Conservation (phyloP, 2,329 filamentous ascomycete genomes). For the Achaetomium macrosporum region DNA sequence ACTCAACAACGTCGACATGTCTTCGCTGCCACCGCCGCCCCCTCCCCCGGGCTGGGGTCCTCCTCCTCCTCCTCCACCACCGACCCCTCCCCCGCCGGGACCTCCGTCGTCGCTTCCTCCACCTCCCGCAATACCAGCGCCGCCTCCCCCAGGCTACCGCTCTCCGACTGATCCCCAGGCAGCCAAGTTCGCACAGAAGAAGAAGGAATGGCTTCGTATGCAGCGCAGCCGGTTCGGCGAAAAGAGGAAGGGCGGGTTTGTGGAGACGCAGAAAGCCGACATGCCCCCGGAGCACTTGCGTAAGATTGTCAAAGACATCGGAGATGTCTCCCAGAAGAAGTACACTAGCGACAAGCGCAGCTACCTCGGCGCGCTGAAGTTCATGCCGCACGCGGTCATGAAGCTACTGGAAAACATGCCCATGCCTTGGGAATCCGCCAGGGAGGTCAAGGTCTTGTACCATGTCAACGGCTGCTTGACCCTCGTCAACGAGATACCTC, state of each 20-base stretch:
- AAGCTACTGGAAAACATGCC: slow-evolving; percentile 99
- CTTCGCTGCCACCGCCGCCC: slow-evolving; percentile 47
- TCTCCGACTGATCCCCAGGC: slow-evolving; percentile 75
- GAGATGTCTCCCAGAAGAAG: slow-evolving; percentile 98
- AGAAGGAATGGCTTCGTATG: slow-evolving; percentile 93
- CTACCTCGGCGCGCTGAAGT: slow-evolving; percentile 94
- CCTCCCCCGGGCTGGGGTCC: slow-evolving; percentile 55
- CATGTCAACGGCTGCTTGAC: slow-evolving; percentile 97
- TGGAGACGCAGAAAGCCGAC: slow-evolving; percentile 96
- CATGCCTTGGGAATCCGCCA: slow-evolving; percentile 96
- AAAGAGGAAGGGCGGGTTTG: slow-evolving; percentile 92
- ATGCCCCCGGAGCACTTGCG: slow-evolving; percentile 98
- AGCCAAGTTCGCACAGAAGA: slow-evolving; percentile 96
- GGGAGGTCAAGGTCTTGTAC: slow-evolving; percentile 96
- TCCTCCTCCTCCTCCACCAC: slow-evolving; percentile 54
- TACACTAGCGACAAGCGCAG: slow-evolving; percentile 98
- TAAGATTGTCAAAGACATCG: slow-evolving; percentile 97
- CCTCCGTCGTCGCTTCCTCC: slow-evolving; percentile 44
- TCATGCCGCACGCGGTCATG: slow-evolving; percentile 97
- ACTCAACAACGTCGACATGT: slow-evolving; percentile 35
- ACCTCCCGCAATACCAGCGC: slow-evolving; percentile 53
- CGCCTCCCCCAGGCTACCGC: slow-evolving; percentile 79
- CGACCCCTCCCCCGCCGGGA: slow-evolving; percentile 47
- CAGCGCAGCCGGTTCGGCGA: slow-evolving; percentile 93
- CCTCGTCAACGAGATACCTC: slow-evolving; percentile 89